A percentile compares a stretch with the other conserved stretches of the same genome.
Conservation (phyloP, 345 rosid species). For the Citrus trifoliata region DNA sequence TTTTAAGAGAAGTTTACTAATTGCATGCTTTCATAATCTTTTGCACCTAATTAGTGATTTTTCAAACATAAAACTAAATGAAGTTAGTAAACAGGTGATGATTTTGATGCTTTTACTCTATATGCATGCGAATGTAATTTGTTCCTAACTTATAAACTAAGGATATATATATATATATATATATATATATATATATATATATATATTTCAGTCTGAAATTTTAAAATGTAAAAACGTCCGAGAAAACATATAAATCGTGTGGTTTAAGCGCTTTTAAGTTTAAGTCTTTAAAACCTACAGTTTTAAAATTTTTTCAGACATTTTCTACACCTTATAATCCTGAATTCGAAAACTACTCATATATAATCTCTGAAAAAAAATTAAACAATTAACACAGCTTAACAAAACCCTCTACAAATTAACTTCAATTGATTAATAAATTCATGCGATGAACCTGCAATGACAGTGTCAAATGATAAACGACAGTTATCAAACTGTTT, state of each 20-base stretch:
- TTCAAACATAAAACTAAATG: background rate
- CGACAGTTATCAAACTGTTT: background rate
- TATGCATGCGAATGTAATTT: background rate
- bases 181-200: too few species aligned
- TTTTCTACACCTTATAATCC: too few species aligned
- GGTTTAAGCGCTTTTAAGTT: too few species aligned
- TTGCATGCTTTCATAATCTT: background rate
- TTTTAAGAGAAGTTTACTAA: background rate
- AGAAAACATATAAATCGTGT: too few species aligned
- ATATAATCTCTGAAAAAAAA: background rate
- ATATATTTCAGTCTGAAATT: too few species aligned
- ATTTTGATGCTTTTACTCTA: background rate
- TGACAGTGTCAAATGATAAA: background rate
- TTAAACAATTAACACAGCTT: background rate
- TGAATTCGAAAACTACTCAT: too few species aligned
- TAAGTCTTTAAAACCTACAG: too few species aligned
- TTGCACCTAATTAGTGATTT: background rate
- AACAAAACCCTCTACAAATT: background rate
- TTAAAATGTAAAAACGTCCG: too few species aligned
- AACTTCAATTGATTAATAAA: background rate
- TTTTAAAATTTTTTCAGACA: accelerated
- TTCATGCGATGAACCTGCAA: background rate
- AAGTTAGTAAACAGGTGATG: background rate
- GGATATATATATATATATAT: too few species aligned
- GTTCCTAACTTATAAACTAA: background rate